Base-by-base conservation (phyloP, 2,329 filamentous ascomycete genomes). In the Pseudocercospora fuligena region DNA sequence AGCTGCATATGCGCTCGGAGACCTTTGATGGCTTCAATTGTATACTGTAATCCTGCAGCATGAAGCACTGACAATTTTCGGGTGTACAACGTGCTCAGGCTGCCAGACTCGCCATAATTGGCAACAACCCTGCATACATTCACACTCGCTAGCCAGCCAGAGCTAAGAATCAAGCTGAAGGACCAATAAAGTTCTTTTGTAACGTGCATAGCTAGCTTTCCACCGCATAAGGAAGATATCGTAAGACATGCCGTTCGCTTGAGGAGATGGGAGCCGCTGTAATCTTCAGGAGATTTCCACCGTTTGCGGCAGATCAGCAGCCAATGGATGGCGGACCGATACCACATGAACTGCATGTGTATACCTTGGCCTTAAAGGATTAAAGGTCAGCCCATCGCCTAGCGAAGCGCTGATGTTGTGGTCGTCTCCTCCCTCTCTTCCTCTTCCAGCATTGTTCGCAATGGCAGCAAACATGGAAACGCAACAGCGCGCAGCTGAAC, bases 401-500 rank as follows among this genome's bases (percentile, higher is more conserved):
- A 19, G 5, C 21, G 16, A 21, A 3, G 47, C 19, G 27, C 27
- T 27, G 27, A 27, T 51, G 47, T 21, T 21, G 19, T 21, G 47
- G 47, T 11, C 19, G 47, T 51, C 16, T 51, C 47, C 16, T 23
- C 47, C 14, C 14, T 51, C 19, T 16, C 14, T 21, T 23, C 5
- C 19, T 21, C 47, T 21, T 21, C 21, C 47, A 23, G 21, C 47
- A 21, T 21, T 23, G 16, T 16, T 51, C 49, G 29, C 60, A 36
- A 49, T 63, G 53, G 53, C 54, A 25, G 61, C 46, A 12, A 64
- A 64, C n/a, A 60, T 25, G 25, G 61, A 53, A 25, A 56, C 36
- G 16, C 47, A 53, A 9, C 66, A 63, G 31, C 64, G 61, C 29
- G 66, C 68, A 64, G 69, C 70, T 3, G 66, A 66, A 46, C 69